These are phyloP conservation scores for Quercus robur DNA, from an alignment of 306 rosid genomes.

Conservation along the genomic window DNA sequence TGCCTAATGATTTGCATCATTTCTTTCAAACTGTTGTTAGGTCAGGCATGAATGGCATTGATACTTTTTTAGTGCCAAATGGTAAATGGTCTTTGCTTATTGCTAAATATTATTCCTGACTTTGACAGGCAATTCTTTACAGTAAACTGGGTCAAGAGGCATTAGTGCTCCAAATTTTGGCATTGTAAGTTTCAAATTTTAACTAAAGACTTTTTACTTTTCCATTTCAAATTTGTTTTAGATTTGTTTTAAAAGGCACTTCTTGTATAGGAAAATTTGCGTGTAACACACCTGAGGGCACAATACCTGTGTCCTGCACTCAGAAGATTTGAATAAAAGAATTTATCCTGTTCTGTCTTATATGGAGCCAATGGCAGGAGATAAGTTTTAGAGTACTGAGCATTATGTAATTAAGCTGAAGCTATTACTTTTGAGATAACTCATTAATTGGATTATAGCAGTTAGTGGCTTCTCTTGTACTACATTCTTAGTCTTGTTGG, in stretches of 20 bases:
- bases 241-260: no score
- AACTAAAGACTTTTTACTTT: no score
- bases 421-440: background rate
- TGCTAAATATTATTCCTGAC: constrained; percentile 14
- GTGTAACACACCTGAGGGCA: background rate
- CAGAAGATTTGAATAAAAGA: background rate
- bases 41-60: background rate
- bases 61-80: background rate
- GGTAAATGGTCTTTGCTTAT: background rate
- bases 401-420: background rate
- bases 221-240: no score
- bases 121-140: constrained; percentile 86
- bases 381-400: background rate
- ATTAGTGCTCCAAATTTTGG: constrained; percentile 91
- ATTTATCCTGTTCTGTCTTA: background rate
- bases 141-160: constrained; percentile 95
- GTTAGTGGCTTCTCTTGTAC: background rate
- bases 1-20: background rate
- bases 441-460: background rate
- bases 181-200: constrained; percentile 64
- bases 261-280: background rate
- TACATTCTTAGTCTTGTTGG: background rate
- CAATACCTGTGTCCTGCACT: background rate
- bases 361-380: background rate
- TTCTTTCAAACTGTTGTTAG: background rate